These are phyloP conservation scores for Syzygium jambos DNA, from an alignment of 345 rosid genomes.

Conservation along the genomic window DNA sequence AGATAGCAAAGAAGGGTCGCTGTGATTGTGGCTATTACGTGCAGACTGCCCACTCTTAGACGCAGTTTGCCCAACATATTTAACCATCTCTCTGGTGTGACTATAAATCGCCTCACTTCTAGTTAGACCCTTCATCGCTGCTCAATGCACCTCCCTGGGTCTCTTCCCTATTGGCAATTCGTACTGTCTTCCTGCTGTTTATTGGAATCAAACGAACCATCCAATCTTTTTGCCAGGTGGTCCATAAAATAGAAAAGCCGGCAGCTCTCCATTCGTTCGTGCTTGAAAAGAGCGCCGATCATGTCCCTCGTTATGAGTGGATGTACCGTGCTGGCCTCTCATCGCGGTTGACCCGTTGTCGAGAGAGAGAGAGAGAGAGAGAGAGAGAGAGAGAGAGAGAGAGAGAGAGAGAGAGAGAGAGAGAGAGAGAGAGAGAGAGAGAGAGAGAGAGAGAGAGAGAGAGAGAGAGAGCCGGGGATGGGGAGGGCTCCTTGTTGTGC, in stretches of 20 bases:
- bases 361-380: constrained; percentile 6
- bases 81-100: background rate
- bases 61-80: background rate
- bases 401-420: constrained; percentile 6
- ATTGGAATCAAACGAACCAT: background rate
- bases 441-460: constrained; percentile 5
- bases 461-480: constrained; percentile 16
- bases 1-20: constrained; percentile 23
- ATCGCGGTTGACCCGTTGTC: background rate
- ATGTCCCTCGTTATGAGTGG: background rate
- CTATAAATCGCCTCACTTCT: background rate
- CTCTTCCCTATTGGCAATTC: background rate
- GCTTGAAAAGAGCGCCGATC: background rate
- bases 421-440: constrained; percentile 6
- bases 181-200: background rate
- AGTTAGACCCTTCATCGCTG: background rate
- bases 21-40: background rate
- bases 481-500: constrained; percentile 54
- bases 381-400: constrained; percentile 6
- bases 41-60: background rate
- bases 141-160: background rate
- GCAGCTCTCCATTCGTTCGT: background rate
- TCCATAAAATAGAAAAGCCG: background rate
- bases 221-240: background rate
- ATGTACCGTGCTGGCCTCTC: background rate